Base-by-base conservation (phyloP, 306 rosid species). In the Hippophae tibetana region DNA sequence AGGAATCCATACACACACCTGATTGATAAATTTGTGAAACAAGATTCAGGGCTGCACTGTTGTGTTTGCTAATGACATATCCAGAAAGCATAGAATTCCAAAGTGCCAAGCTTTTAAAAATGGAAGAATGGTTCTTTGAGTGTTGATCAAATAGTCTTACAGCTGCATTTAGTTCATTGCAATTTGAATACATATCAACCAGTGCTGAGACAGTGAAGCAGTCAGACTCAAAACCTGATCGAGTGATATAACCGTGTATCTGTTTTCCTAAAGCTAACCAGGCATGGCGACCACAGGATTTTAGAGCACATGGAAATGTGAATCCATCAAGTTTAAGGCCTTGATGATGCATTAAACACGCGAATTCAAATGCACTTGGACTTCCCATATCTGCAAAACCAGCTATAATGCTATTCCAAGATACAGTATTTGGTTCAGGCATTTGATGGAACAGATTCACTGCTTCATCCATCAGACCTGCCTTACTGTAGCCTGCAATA, bases 81-180 rank as follows among this genome's bases (percentile, higher is more conserved):
- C 96, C 95, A 46, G 96, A 83, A 69, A 90, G 79, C 89, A 87
- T 87, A 9, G 92, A 81, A 72, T 90, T 90, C 86, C 96, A 78
- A 42, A 85, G 63, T 43, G 79, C 75, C 84, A 87, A 79, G 68
- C 74, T 73, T 62, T 74, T 78, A 58, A 51, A 56, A 68, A 77
- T 63, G 56, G 67, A 68, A 58, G 52, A 42, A 62, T 42, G 60
- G 53, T 55, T 51, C 54, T 54, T 46, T 7, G 73, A 77, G 68
- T 62, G 64, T 57, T 67, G 83, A 67, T 67, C 59, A 76, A 81
- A 87, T 63, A 90, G 57, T 62, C 64, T 70, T 54, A 55, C 56
- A 13, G 96, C 94, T 50, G 82, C 78, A 13, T 41, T 68, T 61
- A 90, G 54, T 25, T 67, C 47, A 69, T 70, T 69, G 80, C 85